phyloP scores from a whole-genome alignment of 495 filamentous ascomycete genomes.

The Glarea lozoyensis region DNA sequence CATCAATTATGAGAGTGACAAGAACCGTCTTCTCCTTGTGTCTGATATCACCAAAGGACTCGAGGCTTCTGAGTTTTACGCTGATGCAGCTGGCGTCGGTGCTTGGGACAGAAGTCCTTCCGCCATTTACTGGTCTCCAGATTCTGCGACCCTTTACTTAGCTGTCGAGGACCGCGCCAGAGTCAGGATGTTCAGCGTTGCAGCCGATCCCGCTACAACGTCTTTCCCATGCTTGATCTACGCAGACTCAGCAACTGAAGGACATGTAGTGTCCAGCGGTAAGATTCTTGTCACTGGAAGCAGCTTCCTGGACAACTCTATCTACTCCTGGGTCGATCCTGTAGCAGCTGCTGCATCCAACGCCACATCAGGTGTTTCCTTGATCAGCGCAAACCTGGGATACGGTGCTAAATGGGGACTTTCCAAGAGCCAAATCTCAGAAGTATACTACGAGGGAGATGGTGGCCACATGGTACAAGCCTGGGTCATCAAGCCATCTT shows the following conservation, averaged over 20 bases:
- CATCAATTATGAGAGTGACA: constrained; percentile 82
- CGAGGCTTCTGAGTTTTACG: constrained; percentile 51
- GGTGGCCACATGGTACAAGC: constrained; percentile 57
- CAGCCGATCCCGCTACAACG: constrained; percentile 36
- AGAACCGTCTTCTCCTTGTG: constrained; percentile 62
- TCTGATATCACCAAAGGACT: constrained; percentile 45
- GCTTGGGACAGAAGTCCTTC: constrained; percentile 59
- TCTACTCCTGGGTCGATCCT: constrained; percentile 51
- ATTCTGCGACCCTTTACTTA: constrained; percentile 52
- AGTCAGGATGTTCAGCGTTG: constrained; percentile 51
- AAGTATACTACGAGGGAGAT: constrained; percentile 58
- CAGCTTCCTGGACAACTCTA: constrained; percentile 56
- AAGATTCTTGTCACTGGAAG: constrained; percentile 53
- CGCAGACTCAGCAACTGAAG: constrained; percentile 48
- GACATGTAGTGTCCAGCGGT: constrained; percentile 35
- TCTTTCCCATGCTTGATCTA: constrained; percentile 44
- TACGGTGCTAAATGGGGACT: constrained; percentile 5
- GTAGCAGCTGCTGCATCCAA: constrained; percentile 1
- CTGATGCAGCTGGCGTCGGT: constrained; percentile 47
- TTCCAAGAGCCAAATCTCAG: constrained; percentile 31
- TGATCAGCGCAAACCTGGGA: constrained; percentile 8
- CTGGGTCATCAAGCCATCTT: constrained; percentile 68
- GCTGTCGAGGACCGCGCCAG: constrained; percentile 55
- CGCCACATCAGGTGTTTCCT: constrained; percentile 4
- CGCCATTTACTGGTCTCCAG: constrained; percentile 50